Evolutionary conservation across 805 yeast genomes (phyloP).

Genomic region (Cyberlindnera samutprakarnensis): DNA sequence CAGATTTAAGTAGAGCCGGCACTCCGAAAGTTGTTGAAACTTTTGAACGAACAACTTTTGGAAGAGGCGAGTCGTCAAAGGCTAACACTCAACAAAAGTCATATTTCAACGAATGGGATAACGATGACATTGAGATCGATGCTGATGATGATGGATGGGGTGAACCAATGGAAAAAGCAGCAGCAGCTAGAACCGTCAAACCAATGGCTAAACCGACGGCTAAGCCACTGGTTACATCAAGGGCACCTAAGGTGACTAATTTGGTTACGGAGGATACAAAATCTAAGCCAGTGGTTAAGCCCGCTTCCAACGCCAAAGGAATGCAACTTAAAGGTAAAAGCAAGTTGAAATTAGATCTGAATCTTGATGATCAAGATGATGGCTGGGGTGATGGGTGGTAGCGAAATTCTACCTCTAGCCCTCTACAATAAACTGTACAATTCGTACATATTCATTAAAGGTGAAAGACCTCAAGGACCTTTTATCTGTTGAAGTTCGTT

Average conservation of each 20-base stretch:
- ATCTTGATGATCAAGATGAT: slow-evolving; percentile 29
- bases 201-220: background rate
- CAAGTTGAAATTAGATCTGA: slow-evolving; percentile 28
- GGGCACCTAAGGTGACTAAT: slow-evolving; percentile 18
- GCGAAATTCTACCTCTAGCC: too few species aligned
- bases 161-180: background rate
- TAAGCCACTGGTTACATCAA: slow-evolving; percentile 2
- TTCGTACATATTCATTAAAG: too few species aligned
- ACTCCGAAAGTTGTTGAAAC: slow-evolving; percentile 16
- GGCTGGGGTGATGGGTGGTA: slow-evolving; percentile 45
- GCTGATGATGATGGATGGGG: slow-evolving; percentile 18
- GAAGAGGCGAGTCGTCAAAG: slow-evolving; percentile 1
- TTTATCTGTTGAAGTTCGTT: too few species aligned
- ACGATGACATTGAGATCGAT: slow-evolving; percentile 5
- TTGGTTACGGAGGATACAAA: slow-evolving; percentile 12
- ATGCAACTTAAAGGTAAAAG: slow-evolving; percentile 21
- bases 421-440: too few species aligned
- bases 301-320: slow-evolving; percentile 10
- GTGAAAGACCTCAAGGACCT: too few species aligned
- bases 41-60: slow-evolving; percentile 4
- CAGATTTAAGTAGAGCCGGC: slow-evolving; percentile 12
- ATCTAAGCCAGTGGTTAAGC: background rate
- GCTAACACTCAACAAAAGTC: background rate
- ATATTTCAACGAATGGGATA: background rate
- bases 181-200: background rate